Conservation (phyloP, 345 rosid genomes). For the Cardamine occulta region DNA sequence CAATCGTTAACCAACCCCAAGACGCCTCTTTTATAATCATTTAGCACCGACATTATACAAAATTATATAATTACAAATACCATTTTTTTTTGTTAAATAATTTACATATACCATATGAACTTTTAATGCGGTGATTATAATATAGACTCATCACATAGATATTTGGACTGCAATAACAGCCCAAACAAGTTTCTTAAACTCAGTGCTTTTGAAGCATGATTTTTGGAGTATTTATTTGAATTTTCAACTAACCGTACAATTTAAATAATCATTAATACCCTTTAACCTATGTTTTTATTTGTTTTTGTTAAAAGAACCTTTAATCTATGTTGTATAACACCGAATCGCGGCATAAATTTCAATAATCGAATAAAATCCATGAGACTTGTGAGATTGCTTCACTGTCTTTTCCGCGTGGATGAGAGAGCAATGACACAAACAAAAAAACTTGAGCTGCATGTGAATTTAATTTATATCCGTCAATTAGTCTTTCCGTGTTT, state of each 20-base stretch:
- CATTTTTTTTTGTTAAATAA: background rate
- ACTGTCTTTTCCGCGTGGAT: slow-evolving; percentile 40
- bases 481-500: slow-evolving; percentile 18
- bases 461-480: slow-evolving; percentile 45
- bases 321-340: no score
- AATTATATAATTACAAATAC: slow-evolving; percentile 12
- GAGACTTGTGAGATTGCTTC: slow-evolving; percentile 9
- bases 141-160: slow-evolving; percentile 26
- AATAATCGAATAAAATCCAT: no score
- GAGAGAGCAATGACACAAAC: slow-evolving; percentile 24
- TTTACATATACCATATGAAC: slow-evolving; percentile 7
- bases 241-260: no score
- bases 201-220: slow-evolving; percentile 27
- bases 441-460: slow-evolving; percentile 32
- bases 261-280: no score
- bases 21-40: slow-evolving; percentile 30
- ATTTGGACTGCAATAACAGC: slow-evolving; percentile 25
- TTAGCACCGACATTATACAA: slow-evolving; percentile 40
- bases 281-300: no score
- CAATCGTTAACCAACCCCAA: slow-evolving; percentile 39
- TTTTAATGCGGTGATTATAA: slow-evolving; percentile 36
- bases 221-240: slow-evolving; percentile 5
- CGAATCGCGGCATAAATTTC: no score
- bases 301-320: no score
- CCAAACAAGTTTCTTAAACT: slow-evolving; percentile 26